Conservation (phyloP, 2,329 filamentous ascomycete genomes). For the Rhynchosporium graminicola region DNA sequence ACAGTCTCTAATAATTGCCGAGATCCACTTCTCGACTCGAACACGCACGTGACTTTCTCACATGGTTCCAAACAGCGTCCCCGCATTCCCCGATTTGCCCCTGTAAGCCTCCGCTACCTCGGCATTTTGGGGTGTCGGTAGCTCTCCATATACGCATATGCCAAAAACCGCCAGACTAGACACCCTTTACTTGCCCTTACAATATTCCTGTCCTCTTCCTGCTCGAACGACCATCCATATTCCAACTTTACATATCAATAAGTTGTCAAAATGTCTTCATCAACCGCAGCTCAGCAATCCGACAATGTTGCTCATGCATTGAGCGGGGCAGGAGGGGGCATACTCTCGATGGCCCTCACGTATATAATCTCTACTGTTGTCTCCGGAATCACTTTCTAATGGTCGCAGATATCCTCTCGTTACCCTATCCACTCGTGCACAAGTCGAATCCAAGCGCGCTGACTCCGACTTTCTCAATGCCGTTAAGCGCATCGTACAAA, state of each 20-base stretch:
- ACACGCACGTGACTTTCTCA: not conserved
- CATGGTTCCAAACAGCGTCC: slow-evolving; percentile 3
- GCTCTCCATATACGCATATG: slow-evolving; percentile 24
- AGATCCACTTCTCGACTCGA: not conserved
- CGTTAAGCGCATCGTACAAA: slow-evolving; percentile 81
- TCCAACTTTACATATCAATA: slow-evolving; percentile 3
- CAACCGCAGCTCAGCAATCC: slow-evolving; percentile 59
- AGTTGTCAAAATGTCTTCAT: slow-evolving; percentile 26
- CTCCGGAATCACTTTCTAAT: slow-evolving; percentile 17
- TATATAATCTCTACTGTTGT: slow-evolving; percentile 46
- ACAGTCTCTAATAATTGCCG: slow-evolving; percentile 13
- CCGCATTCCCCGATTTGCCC: slow-evolving; percentile 14
- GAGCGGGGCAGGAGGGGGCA: slow-evolving; percentile 87
- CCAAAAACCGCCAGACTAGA: not conserved
- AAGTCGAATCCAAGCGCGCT: slow-evolving; percentile 94
- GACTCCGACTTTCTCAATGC: slow-evolving; percentile 83
- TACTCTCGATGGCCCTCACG: slow-evolving; percentile 95
- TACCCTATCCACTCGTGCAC: slow-evolving; percentile 93
- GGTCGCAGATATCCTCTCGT: slow-evolving; percentile 82
- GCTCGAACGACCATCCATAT: not conserved
- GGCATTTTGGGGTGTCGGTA: slow-evolving; percentile 14
- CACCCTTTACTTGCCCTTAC: slow-evolving; percentile 5
- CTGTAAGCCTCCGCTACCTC: slow-evolving; percentile 20
- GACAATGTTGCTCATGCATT: slow-evolving; percentile 97
- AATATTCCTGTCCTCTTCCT: slow-evolving; percentile 14